Percentiles rank a stretch among this genome's conserved stretches.
Conservation (phyloP, 2,329 filamentous ascomycete genomes). For the Fusarium foetens region DNA sequence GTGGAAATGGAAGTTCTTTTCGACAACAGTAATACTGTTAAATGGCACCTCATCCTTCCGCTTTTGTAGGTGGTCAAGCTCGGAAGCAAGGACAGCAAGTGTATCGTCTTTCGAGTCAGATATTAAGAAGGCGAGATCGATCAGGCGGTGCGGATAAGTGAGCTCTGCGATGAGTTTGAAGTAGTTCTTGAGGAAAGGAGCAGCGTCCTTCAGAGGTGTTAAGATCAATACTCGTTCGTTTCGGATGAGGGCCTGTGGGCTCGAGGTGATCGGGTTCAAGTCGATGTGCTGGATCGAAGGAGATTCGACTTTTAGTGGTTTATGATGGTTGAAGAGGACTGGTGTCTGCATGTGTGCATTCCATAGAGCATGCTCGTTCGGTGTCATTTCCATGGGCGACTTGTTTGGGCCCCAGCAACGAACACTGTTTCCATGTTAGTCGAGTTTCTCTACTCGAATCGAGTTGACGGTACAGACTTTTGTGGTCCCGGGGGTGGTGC, state of each 20-base stretch:
- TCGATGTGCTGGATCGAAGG: constrained; percentile 82
- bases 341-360: constrained; percentile 88
- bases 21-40: constrained; percentile 82
- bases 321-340: constrained; percentile 95
- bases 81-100: constrained; percentile 82
- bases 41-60: constrained; percentile 84
- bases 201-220: constrained; percentile 91
- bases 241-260: constrained; percentile 79
- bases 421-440: constrained; percentile 69
- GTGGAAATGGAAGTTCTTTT: constrained; percentile 87
- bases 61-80: constrained; percentile 88
- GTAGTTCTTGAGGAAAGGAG: constrained; percentile 83
- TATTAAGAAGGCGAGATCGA: constrained; percentile 94
- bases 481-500: constrained; percentile 88
- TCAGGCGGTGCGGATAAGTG: constrained; percentile 93
- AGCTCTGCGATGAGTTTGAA: constrained; percentile 92
- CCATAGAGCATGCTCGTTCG: constrained; percentile 92
- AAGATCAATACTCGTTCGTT: constrained; percentile 90
- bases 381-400: constrained; percentile 93
- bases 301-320: constrained; percentile 84
- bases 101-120: constrained; percentile 94
- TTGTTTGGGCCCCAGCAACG: constrained; percentile 97
- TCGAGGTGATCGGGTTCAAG: constrained; percentile 86
- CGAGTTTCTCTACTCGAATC: constrained; percentile 40
- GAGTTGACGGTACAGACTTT: constrained; percentile 67